Percentiles rank a stretch among this genome's conserved stretches.
Evolutionary conservation across 2,329 filamentous ascomycete species (phyloP).

Genomic region (Arthrobotrys pseudoclavata): DNA sequence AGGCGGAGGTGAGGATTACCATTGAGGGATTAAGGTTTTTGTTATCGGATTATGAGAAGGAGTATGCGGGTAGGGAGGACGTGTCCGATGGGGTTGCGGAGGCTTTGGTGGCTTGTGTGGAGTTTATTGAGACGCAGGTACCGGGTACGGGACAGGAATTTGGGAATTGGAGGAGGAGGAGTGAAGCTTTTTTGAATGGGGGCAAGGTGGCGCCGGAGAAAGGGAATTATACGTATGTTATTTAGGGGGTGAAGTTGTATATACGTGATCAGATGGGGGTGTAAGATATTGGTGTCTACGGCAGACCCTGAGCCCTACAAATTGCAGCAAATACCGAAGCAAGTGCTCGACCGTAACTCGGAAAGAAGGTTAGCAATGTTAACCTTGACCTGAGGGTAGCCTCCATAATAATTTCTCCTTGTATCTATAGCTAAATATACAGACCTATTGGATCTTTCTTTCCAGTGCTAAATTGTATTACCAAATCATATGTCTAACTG

Average conservation of each 20-base stretch:
- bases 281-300: conserved; percentile 37
- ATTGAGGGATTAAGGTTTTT: conserved; percentile 59
- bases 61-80: conserved; percentile 44
- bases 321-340: too few relatives aligned
- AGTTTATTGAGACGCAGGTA: conserved; percentile 59
- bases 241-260: conserved; percentile 19
- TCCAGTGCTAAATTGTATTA: too few relatives aligned
- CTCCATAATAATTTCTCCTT: too few relatives aligned
- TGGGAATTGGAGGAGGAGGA: conserved; percentile 61
- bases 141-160: conserved; percentile 57
- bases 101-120: conserved; percentile 40
- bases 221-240: conserved; percentile 51
- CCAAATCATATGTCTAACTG: too few relatives aligned
- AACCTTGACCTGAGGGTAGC: too few relatives aligned
- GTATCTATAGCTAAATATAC: too few relatives aligned
- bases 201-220: conserved; percentile 23
- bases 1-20: conserved; percentile 53
- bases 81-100: conserved; percentile 48
- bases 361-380: too few relatives aligned
- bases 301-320: neutral
- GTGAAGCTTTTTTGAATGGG: conserved; percentile 56
- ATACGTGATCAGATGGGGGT: conserved; percentile 4
- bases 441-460: too few relatives aligned
- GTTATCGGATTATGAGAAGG: conserved; percentile 47
- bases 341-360: too few relatives aligned